These are phyloP conservation scores for Histomonas meleagridis DNA, from an alignment of 208 protist genomes.

Conservation along the genomic window DNA sequence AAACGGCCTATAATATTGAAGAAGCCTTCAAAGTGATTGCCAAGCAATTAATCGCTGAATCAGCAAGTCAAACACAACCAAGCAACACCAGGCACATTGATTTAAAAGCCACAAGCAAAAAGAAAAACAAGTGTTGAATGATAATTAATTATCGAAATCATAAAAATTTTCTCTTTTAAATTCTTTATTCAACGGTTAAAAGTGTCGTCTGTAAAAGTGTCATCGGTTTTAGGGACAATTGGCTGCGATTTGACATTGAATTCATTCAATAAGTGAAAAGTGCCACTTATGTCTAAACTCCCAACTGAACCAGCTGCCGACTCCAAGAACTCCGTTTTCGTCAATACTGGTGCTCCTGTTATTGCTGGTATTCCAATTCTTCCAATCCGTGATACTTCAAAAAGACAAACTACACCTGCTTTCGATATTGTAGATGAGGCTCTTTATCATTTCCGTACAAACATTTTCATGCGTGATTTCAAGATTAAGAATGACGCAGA, in stretches of 20 bases:
- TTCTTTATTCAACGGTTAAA: too few species aligned
- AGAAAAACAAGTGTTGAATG: too few species aligned
- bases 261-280: too few species aligned
- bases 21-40: background rate
- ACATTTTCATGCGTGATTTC: constrained; percentile 35
- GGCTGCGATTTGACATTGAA: too few species aligned
- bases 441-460: constrained; percentile 2
- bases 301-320: background rate
- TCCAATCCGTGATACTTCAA: background rate
- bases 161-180: too few species aligned
- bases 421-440: constrained; percentile 24
- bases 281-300: too few species aligned
- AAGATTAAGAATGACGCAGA: background rate
- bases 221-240: too few species aligned
- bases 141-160: too few species aligned
- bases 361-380: background rate
- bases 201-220: too few species aligned
- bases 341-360: background rate
- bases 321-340: background rate
- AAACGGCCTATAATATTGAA: constrained; percentile 34
- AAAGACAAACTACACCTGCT: background rate
- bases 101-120: too few species aligned
- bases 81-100: too few species aligned
- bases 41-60: constrained; percentile 42
- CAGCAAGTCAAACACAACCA: too few species aligned